These are phyloP conservation scores for Didymellaceae sp. DNA, from an alignment of 2,329 filamentous ascomycete species.

Conservation along the genomic window DNA sequence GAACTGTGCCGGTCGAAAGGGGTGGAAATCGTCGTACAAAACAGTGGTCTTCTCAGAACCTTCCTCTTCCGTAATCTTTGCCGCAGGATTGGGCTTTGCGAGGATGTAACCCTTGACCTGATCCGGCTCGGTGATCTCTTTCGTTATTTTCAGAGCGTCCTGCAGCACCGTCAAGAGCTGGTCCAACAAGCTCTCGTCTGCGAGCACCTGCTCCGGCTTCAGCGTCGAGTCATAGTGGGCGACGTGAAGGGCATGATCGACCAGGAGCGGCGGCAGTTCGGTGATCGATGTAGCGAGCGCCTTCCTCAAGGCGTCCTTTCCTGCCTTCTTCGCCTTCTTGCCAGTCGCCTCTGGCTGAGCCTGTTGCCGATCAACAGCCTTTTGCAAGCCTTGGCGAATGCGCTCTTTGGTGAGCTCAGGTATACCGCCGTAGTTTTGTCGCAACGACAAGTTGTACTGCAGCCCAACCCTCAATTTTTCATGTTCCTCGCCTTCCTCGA, in stretches of 20 bases:
- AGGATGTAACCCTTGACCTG: conserved; percentile 85
- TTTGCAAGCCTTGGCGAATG: conserved; percentile 71
- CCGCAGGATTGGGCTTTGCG: conserved; percentile 63
- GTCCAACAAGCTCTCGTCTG: conserved; percentile 68
- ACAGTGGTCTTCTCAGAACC: conserved; percentile 56
- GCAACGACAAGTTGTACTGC: conserved; percentile 78
- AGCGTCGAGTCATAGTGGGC: conserved; percentile 72
- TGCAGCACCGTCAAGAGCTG: conserved; percentile 71
- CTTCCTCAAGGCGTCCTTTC: conserved; percentile 77
- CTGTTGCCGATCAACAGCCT: conserved; percentile 66
- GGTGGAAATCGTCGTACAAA: conserved; percentile 94
- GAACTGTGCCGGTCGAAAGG: conserved; percentile 84
- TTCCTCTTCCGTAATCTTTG: conserved; percentile 47
- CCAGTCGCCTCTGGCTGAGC: conserved; percentile 55
- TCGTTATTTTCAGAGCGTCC: conserved; percentile 72
- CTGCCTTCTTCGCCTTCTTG: conserved; percentile 76
- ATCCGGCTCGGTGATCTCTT: conserved; percentile 70
- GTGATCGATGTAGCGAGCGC: conserved; percentile 83
- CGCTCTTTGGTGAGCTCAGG: conserved; percentile 77
- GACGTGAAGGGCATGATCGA: conserved; percentile 82
- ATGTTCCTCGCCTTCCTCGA: conserved; percentile 81
- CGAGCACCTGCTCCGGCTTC: conserved; percentile 73
- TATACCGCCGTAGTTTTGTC: conserved; percentile 81
- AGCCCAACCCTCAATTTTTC: conserved; percentile 80
- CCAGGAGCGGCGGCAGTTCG: conserved; percentile 84